Base-by-base conservation (phyloP, 306 rosid species). In the Urtica urens region DNA sequence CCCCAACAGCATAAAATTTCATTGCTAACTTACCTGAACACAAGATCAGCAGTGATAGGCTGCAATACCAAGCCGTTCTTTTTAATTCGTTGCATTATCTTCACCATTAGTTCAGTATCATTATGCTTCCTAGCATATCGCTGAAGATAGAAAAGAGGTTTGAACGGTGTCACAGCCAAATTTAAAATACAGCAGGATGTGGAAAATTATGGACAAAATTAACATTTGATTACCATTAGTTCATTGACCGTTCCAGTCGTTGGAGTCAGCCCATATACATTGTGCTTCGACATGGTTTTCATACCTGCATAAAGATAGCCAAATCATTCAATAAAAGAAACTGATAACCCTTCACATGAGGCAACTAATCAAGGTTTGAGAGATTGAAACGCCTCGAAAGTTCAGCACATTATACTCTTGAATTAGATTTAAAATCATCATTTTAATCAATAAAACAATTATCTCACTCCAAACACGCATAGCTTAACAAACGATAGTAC, bases 11-110 rank as follows among this genome's bases (percentile, higher is more conserved):
- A 35, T 35, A 14, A 35, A 4, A 28, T 4, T 4, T 1, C 19
- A 4, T 46, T 28, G 17, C 49, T 26, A 31, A 18, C 23, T 33
- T 61, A 84, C 99, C 99, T 79, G 73, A 85, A 85, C 62, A 90
- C 78, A 39, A 85, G 84, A 77, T 90, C 99, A 55, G 94, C 95
- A 38, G 99, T 85, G 60, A 95, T 95, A 11, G 99, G 77, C 64
- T 90, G 99, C 80, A 81, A 56, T 22, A 85, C 87, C 47, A 90
- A 46, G 69, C 56, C 78, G 67, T 85, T 90, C 62, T n/a, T 67
- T 71, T 76, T 75, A 40, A 79, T 4, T 64, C 84, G 95, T 63
- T 64, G 60, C 99, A 85, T 77, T 59, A 82, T 59, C 23, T 85
- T 95, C 64, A 46, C 76, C 85, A 85, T 52, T 49, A 90, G 79